Evolutionary conservation across 2,329 filamentous ascomycete species (phyloP), one percentile per base, ranked within the genome.

Genomic region (Aureobasidium musti): DNA sequence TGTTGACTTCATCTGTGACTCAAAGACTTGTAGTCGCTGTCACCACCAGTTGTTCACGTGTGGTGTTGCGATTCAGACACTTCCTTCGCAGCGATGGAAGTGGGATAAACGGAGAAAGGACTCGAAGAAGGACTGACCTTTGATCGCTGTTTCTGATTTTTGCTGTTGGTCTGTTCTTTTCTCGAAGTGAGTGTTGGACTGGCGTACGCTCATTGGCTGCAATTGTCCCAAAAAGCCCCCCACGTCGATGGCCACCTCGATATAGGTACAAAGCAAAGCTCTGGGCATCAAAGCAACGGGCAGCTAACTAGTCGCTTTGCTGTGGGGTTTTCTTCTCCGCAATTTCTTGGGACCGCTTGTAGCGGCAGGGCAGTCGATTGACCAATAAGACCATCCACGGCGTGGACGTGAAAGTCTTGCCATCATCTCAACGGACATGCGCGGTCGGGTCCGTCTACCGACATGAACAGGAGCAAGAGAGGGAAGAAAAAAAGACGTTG

Each of bases 251-350:
- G 28, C 21, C 7, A 21, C 11, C 56, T 47, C 28, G 56, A 45
- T 43, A 60, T 43, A 47, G 56, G 23, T 35, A 45, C 56, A 14
- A 33, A 13, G 19, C 7, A 60, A 14, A 60, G 41, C 39, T 33
- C 21, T 47, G 56, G 17, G 19, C 56, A 47, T 33, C 37, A 21
- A 39, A 28, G n/a, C n/a, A 56, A 56, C 33, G 52, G 33, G 33
- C n/a, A 26, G 26, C 35, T 47, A 60, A 3, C 28, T 17, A 59
- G 19, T 4, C 28, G 26, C 26, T 33, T 26, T 5, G 8, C 14
- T 47, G 56, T 47, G 56, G 56, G 56, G 56, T 45, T 14, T 28
- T 21, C 35, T 60, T 60, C 56, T 60, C 56, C 41, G 23, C 56
- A 59, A 33, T 28, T 23, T 23, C 30, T 23, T 28, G n/a, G n/a